Conservation (phyloP, 176 grass and related monocot genomes). For the Saccharum officinarum region DNA sequence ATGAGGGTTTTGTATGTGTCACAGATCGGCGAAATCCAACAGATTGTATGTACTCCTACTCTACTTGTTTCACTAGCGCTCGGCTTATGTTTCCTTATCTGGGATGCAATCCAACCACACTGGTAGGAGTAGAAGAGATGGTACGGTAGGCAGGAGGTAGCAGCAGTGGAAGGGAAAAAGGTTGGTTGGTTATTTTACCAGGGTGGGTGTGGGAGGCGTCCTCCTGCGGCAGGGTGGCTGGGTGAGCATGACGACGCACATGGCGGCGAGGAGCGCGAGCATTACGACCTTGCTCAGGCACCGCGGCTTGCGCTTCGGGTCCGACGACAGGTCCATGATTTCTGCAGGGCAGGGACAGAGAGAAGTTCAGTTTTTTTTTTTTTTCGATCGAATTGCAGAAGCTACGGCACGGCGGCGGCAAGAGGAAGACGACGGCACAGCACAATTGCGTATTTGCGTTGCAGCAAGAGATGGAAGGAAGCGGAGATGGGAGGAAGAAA, state of each 20-base stretch:
- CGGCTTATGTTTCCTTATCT: too few species aligned
- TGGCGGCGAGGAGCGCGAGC: conserved; percentile 56
- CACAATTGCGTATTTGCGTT: not conserved
- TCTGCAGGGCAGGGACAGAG: conserved; percentile 34
- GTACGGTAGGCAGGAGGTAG: too few species aligned
- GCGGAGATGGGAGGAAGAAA: not conserved
- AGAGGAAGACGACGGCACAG: not conserved
- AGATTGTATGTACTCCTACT: too few species aligned
- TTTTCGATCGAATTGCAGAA: too few species aligned
- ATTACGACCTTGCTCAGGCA: conserved; percentile 78
- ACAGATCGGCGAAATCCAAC: too few species aligned
- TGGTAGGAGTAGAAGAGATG: too few species aligned
- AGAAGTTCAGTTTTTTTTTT: too few species aligned
- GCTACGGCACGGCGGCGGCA: not conserved
- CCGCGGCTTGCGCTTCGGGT: conserved; percentile 70
- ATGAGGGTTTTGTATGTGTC: not conserved
- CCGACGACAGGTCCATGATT: conserved; percentile 76
- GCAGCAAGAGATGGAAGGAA: not conserved
- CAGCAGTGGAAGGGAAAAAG: not conserved
- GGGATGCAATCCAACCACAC: too few species aligned
- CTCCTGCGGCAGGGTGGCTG: conserved; percentile 66
- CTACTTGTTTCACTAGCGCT: too few species aligned
- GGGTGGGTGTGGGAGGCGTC: not conserved
- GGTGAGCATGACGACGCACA: conserved; percentile 87
- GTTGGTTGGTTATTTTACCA: not conserved